These are phyloP conservation scores for Floccularia luteovirens DNA, from an alignment of 768 basidiomycete genomes.

Conservation along the genomic window DNA sequence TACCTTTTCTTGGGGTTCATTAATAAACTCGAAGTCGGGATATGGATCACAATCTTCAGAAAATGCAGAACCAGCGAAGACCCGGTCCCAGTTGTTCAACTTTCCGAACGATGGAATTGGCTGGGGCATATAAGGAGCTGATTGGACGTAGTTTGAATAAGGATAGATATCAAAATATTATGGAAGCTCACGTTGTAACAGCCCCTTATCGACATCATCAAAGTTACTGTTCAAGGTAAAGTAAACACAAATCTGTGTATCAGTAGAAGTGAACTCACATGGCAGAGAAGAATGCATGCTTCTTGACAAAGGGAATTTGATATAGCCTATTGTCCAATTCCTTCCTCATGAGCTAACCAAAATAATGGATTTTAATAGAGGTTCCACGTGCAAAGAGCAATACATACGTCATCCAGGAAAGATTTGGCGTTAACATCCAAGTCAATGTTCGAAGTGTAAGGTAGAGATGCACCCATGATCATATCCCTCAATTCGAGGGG, in stretches of 20 bases:
- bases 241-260: background rate
- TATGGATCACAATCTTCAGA: background rate
- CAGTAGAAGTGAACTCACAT: constrained; percentile 1
- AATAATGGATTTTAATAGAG: background rate
- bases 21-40: background rate
- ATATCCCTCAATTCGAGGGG: background rate
- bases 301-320: background rate
- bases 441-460: background rate
- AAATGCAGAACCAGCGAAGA: background rate
- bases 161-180: constrained; percentile 1
- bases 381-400: background rate
- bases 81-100: background rate
- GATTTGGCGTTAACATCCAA: background rate
- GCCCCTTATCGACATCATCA: constrained; percentile 1
- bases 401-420: background rate
- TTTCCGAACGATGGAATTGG: background rate
- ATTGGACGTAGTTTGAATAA: too few species aligned
- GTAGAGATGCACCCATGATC: background rate
- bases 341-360: constrained; percentile 5
- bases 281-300: constrained; percentile 4
- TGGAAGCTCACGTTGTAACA: constrained; percentile 3
- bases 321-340: constrained; percentile 3
- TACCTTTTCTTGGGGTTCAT: background rate
- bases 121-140: background rate
- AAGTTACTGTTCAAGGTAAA: constrained; percentile 3